A percentile compares a stretch with the other conserved stretches of the same genome.
Conservation (phyloP, 202 grass and related monocot genomes). For the Cymbopogon flexuosus region DNA sequence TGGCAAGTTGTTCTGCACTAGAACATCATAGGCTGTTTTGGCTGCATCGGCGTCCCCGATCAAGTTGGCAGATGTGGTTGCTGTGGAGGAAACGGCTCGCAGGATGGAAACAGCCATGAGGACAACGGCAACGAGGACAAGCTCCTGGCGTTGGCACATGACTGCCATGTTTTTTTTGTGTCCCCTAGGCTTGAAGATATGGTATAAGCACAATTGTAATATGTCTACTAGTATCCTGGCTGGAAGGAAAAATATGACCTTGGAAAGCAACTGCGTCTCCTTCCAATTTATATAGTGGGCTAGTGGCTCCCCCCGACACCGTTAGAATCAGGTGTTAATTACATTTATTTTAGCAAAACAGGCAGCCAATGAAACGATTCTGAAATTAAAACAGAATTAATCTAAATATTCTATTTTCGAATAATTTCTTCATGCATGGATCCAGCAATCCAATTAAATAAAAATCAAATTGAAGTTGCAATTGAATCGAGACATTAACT, state of each 20-base stretch:
- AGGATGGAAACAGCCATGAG: neutral
- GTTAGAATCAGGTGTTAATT: too few relatives aligned
- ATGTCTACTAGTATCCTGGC: neutral
- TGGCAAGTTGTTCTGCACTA: too few relatives aligned
- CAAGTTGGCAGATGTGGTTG: neutral
- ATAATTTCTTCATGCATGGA: too few relatives aligned
- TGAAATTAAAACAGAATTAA: too few relatives aligned
- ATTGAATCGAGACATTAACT: too few relatives aligned
- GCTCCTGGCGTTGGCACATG: neutral
- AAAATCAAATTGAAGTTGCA: too few relatives aligned
- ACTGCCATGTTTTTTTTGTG: neutral
- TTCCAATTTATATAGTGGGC: neutral
- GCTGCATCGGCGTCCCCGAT: neutral
- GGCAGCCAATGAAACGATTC: too few relatives aligned
- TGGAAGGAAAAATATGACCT: neutral
- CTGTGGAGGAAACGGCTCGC: neutral
- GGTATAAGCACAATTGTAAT: neutral
- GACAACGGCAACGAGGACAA: neutral
- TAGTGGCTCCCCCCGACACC: neutral
- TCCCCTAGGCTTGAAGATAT: too few relatives aligned
- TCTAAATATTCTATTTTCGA: too few relatives aligned
- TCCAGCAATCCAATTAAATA: too few relatives aligned
- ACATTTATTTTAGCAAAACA: too few relatives aligned
- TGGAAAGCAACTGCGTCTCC: neutral
- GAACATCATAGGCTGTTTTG: too few relatives aligned